phyloP scores from a whole-genome alignment of 495 filamentous ascomycete species.

The Viridothelium virens region DNA sequence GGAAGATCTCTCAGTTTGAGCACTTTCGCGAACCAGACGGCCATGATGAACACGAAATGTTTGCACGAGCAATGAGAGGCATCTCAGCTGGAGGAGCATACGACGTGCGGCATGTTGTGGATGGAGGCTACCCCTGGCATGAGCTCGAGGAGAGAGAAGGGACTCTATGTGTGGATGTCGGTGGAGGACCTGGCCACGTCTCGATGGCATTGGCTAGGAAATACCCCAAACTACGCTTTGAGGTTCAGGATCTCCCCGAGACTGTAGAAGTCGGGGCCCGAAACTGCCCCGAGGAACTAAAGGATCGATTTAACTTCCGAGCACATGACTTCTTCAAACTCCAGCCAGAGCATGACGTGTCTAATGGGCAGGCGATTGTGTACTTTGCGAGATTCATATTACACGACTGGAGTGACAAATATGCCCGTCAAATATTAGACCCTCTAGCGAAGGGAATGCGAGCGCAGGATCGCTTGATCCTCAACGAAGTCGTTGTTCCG shows the following conservation, averaged over 20 bases:
- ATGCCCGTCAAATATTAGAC: conserved; percentile 11
- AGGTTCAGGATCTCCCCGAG: conserved; percentile 15
- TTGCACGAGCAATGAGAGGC: conserved; percentile 14
- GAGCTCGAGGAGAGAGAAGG: conserved; percentile 5
- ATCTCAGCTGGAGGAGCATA: conserved; percentile 14
- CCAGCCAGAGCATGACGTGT: conserved; percentile 12
- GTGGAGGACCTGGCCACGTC: conserved; percentile 15
- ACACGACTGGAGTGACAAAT: conserved; percentile 15
- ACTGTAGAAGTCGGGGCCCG: conserved; percentile 11
- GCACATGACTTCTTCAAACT: conserved; percentile 17
- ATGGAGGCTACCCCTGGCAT: conserved; percentile 16
- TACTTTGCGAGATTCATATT: conserved; percentile 14
- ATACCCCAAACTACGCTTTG: conserved; percentile 11
- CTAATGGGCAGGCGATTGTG: neutral
- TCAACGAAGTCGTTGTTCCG: conserved; percentile 15
- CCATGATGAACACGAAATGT: conserved; percentile 12
- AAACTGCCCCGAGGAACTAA: conserved; percentile 14
- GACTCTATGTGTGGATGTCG: conserved; percentile 12
- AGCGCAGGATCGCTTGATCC: conserved; percentile 14
- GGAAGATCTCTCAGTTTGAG: conserved; percentile 15
- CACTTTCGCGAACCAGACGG: conserved; percentile 15
- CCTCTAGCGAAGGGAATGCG: conserved; percentile 9
- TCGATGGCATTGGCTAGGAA: conserved; percentile 12
- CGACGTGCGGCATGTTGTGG: conserved; percentile 12
- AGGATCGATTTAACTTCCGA: conserved; percentile 7